Base-by-base conservation (phyloP, 768 basidiomycete genomes). In the Kwoniella sp. region DNA sequence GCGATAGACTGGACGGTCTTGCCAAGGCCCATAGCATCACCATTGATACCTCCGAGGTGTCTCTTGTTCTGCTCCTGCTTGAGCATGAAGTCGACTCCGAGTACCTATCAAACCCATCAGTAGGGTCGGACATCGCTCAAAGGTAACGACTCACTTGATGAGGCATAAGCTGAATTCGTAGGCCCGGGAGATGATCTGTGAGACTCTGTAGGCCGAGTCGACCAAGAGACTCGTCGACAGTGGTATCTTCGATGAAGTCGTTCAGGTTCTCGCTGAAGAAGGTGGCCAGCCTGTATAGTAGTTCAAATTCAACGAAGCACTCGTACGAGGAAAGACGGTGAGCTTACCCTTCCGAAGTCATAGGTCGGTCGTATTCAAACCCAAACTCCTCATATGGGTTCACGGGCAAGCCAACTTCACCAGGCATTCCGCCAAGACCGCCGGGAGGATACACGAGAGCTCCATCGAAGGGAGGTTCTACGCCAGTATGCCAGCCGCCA, bases 31-130 rank as follows among this genome's bases (percentile, higher is more conserved):
- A 69, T 66, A 15, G 61, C 55, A 34, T 65, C 61, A 53, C 63
- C 60, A 34, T 61, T 55, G 38, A 79, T 75, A 0, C 78, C 79
- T n/a, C 81, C 81, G 3, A 55, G 38, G 45, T 54, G 66, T 25
- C 64, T 66, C 12, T 60, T 51, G 22, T 75, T 66, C 47, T 66
- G 69, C 63, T 82, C 81, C 61, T 80, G 72, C 17, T 87, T 83
- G 0, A 89, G 62, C 90, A 92, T 90, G 88, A 90, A 92, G 38
- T 85, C 85, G 20, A 92, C 90, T 0, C 91, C 90, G 55, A 90
- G 85, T 20, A 84, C 82, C 70, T 90, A 57, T 51, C 23, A 47
- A 31, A 48, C 20, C 22, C 22, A 12, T 26, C 15, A 55, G 26
- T 8, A 11, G n/a, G 34, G 45, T 37, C 34, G 34, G 34, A 37